phyloP scores from a whole-genome alignment of 306 rosid genomes.

The Trifolium pratense region DNA sequence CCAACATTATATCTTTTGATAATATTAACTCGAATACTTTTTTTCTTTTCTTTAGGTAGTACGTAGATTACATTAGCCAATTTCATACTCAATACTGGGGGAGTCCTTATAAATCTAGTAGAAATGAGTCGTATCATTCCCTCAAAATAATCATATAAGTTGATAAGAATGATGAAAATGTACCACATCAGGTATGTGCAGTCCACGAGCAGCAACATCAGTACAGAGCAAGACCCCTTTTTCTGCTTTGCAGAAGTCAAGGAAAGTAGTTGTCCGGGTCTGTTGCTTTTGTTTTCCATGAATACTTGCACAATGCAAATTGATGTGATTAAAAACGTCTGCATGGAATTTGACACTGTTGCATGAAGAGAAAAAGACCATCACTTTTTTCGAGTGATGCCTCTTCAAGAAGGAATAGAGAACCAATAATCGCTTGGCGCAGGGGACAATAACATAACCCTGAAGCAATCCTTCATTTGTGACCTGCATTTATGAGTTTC shows the following conservation, averaged over 20 bases:
- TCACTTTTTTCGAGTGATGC: constrained; percentile 76
- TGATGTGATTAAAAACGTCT: constrained; percentile 74
- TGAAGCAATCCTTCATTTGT: constrained; percentile 96
- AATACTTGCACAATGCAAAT: constrained; percentile 71
- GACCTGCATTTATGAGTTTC: constrained; percentile 55
- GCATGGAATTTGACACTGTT: constrained; percentile 88
- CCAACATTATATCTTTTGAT: background rate
- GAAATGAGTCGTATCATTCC: constrained; percentile 7
- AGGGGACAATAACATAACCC: constrained; percentile 90
- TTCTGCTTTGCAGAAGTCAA: constrained; percentile 81
- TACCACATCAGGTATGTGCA: constrained; percentile 93
- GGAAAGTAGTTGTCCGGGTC: constrained; percentile 75
- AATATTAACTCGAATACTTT: background rate
- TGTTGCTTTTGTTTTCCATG: constrained; percentile 97
- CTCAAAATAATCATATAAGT: constrained; percentile 4
- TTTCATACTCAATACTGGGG: background rate
- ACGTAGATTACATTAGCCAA: constrained; percentile 25
- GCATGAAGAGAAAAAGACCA: constrained; percentile 98
- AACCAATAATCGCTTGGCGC: constrained; percentile 80
- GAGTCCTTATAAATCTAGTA: background rate
- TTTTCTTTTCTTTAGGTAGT: background rate
- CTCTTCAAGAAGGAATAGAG: constrained; percentile 85
- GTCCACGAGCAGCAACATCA: constrained; percentile 97
- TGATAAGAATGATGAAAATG: constrained; percentile 19
- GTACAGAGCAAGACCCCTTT: constrained; percentile 90